A percentile compares a stretch with the other conserved stretches of the same genome.
phyloP scores from a whole-genome alignment of 495 filamentous ascomycete genomes.

The Neurospora sp. region DNA sequence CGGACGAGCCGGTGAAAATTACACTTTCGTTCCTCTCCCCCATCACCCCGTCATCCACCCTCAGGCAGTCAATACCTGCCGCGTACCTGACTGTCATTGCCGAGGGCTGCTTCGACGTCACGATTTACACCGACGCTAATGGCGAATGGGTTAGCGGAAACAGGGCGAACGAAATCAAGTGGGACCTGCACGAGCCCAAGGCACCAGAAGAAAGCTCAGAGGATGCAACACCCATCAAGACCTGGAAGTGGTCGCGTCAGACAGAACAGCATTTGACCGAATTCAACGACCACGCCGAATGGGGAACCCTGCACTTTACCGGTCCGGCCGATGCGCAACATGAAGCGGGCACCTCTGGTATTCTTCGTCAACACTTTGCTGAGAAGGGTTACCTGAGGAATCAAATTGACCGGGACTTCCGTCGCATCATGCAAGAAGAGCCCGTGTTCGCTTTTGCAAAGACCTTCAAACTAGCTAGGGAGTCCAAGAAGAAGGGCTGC shows the following conservation, averaged over 20 bases:
- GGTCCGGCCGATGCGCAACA: constrained; percentile 54
- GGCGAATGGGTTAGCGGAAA: constrained; percentile 84
- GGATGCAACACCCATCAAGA: constrained; percentile 30
- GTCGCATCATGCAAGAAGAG: constrained; percentile 71
- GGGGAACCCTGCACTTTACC: constrained; percentile 74
- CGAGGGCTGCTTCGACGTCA: constrained; percentile 60
- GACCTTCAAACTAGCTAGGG: constrained; percentile 46
- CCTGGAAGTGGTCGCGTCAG: constrained; percentile 52
- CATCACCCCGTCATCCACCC: constrained; percentile 83
- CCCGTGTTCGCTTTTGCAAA: constrained; percentile 91
- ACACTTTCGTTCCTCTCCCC: constrained; percentile 84
- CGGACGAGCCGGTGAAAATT: constrained; percentile 41
- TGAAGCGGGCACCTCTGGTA: constrained; percentile 59
- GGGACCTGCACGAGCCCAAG: constrained; percentile 46
- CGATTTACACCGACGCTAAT: constrained; percentile 80
- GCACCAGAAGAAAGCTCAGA: constrained; percentile 2
- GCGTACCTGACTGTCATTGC: constrained; percentile 73
- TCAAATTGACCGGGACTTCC: constrained; percentile 49
- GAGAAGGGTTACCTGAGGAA: constrained; percentile 51
- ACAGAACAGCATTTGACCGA: constrained; percentile 66
- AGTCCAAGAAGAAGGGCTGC: constrained; percentile 9
- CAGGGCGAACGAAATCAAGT: constrained; percentile 54
- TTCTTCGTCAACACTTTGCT: constrained; percentile 65
- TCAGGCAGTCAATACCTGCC: constrained; percentile 84
- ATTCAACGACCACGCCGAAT: constrained; percentile 68